phyloP scores from a whole-genome alignment of 352 stramenopile genomes.

The Globisporangium splendens region DNA sequence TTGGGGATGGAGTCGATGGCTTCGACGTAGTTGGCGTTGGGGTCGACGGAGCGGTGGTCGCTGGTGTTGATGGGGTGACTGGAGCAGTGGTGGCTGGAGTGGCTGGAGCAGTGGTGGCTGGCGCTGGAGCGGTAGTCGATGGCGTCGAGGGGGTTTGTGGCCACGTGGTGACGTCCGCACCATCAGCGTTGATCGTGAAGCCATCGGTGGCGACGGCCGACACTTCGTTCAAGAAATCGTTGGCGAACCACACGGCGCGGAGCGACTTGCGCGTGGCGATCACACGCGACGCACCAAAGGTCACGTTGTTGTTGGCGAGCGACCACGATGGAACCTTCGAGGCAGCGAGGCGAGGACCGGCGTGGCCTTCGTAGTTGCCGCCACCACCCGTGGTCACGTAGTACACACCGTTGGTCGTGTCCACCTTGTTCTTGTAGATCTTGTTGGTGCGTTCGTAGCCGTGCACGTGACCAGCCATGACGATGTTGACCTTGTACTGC shows the following conservation, averaged over 20 bases:
- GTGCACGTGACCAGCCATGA: slow-evolving; percentile 53
- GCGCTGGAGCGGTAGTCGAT: slow-evolving; percentile 8
- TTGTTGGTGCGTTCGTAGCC: slow-evolving; percentile 44
- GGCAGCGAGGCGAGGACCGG: slow-evolving; percentile 24
- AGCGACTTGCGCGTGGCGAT: slow-evolving; percentile 43
- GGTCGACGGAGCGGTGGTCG: background rate
- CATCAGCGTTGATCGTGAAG: slow-evolving; percentile 47
- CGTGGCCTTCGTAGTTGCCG: slow-evolving; percentile 51
- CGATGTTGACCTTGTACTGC: slow-evolving; percentile 32
- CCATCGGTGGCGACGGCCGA: slow-evolving; percentile 34
- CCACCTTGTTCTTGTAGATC: slow-evolving; percentile 49
- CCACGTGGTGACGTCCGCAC: slow-evolving; percentile 31
- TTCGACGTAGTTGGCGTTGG: background rate
- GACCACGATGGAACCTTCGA: slow-evolving; percentile 37
- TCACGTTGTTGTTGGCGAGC: slow-evolving; percentile 33
- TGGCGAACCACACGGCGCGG: slow-evolving; percentile 44
- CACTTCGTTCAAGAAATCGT: slow-evolving; percentile 27
- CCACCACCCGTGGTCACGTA: slow-evolving; percentile 43
- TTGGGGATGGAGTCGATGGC: background rate
- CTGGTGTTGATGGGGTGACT: too few relatives aligned
- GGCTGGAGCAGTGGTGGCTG: too few relatives aligned
- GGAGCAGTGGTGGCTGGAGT: background rate
- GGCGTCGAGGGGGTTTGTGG: slow-evolving; percentile 21
- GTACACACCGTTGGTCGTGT: slow-evolving; percentile 34
- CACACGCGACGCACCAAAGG: slow-evolving; percentile 40